Conservation (phyloP, 495 filamentous ascomycete genomes). For the Penicillium steckii region DNA sequence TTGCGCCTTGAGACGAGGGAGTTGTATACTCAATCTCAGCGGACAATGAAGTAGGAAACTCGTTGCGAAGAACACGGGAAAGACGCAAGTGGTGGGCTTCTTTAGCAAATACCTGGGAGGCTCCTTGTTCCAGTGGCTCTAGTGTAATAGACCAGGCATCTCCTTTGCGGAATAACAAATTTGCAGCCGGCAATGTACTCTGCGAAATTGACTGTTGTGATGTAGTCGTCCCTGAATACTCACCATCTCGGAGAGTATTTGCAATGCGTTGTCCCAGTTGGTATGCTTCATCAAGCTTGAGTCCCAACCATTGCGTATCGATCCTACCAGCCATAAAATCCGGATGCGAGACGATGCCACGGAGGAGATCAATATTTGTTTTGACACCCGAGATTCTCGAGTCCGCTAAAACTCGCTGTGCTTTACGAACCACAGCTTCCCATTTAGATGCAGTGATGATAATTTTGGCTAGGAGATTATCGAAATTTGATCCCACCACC, state of each 20-base stretch:
- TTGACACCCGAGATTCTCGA: constrained; percentile 52
- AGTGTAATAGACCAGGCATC: constrained; percentile 56
- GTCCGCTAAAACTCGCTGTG: constrained; percentile 53
- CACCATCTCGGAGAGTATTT: constrained; percentile 4
- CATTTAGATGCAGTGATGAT: constrained; percentile 55
- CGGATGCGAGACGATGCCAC: constrained; percentile 48
- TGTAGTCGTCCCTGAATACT: not conserved
- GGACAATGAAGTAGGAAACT: constrained; percentile 53
- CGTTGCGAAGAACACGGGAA: constrained; percentile 54
- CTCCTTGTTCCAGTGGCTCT: constrained; percentile 24
- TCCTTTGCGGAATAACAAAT: constrained; percentile 51
- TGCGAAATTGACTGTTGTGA: constrained; percentile 7
- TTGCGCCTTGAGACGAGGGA: constrained; percentile 25
- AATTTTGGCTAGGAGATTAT: constrained; percentile 61
- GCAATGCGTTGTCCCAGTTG: constrained; percentile 30
- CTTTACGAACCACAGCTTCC: constrained; percentile 50
- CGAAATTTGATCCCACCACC: constrained; percentile 55
- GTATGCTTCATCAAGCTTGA: constrained; percentile 39
- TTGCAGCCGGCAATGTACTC: constrained; percentile 26
- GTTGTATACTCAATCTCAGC: constrained; percentile 57
- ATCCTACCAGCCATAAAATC: constrained; percentile 45
- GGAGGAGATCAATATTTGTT: constrained; percentile 54
- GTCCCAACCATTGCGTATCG: constrained; percentile 60
- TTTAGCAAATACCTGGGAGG: constrained; percentile 11
- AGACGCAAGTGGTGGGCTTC: constrained; percentile 47